Evolutionary conservation across 1,139 yeast genomes (phyloP).

Genomic region (Kluyveromyces sp.): DNA sequence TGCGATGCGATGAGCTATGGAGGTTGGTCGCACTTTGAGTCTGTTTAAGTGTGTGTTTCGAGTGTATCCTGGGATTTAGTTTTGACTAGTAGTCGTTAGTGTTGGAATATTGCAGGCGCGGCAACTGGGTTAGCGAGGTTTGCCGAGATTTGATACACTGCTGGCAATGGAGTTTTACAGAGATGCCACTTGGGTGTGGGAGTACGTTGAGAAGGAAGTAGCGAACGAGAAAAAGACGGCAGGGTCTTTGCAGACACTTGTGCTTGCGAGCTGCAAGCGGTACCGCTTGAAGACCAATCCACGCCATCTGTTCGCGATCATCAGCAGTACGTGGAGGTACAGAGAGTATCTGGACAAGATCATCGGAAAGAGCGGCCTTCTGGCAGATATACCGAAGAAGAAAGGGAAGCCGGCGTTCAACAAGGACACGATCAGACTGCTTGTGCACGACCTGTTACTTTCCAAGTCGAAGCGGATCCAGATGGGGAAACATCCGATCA

Average conservation of each 20-base stretch:
- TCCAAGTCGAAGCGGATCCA: slow-evolving; percentile 76
- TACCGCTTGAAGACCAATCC: slow-evolving; percentile 53
- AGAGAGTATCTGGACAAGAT: slow-evolving; percentile 54
- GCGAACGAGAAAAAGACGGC: slow-evolving; percentile 31
- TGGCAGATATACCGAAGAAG: slow-evolving; percentile 41
- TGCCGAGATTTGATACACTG: too few species aligned
- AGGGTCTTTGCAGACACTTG: slow-evolving; percentile 62
- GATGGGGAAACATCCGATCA: slow-evolving; percentile 81
- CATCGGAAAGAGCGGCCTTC: slow-evolving; percentile 57
- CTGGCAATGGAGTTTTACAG: slow-evolving; percentile 61
- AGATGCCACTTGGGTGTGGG: slow-evolving; percentile 46
- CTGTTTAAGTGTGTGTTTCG: too few species aligned
- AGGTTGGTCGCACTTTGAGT: too few species aligned
- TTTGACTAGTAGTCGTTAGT: too few species aligned
- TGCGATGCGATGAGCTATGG: not conserved
- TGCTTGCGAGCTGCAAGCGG: slow-evolving; percentile 49
- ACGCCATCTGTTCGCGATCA: slow-evolving; percentile 78
- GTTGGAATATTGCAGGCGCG: too few species aligned
- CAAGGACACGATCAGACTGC: slow-evolving; percentile 36
- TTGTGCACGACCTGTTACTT: slow-evolving; percentile 76
- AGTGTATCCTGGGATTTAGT: too few species aligned
- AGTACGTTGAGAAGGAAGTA: slow-evolving; percentile 35
- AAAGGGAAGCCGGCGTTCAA: slow-evolving; percentile 30
- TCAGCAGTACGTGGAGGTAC: slow-evolving; percentile 67
- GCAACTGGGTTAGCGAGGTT: not conserved